Evolutionary conservation across 805 yeast genomes (phyloP).

Genomic region (Metschnikowia cubensis): DNA sequence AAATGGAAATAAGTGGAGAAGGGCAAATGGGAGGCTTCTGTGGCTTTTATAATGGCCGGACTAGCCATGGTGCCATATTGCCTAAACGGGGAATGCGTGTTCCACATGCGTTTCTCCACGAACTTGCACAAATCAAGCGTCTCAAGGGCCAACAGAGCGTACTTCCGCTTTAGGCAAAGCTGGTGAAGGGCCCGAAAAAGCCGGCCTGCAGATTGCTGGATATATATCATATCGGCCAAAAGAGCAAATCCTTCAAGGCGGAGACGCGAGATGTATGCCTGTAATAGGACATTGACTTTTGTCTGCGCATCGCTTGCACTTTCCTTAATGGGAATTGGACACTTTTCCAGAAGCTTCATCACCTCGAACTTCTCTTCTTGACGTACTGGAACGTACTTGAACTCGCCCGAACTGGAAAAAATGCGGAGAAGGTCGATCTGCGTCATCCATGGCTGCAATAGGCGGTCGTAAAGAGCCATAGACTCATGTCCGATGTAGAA

Average conservation of each 20-base stretch:
- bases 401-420: conserved; percentile 81
- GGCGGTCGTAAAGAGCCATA: conserved; percentile 59
- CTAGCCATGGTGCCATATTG: conserved; percentile 74
- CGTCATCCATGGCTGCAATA: conserved; percentile 59
- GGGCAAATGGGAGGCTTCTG: conserved; percentile 79
- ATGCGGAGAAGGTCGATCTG: conserved; percentile 73
- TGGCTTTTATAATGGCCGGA: conserved; percentile 58
- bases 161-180: conserved; percentile 61
- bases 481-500: conserved; percentile 78
- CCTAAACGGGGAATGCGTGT: conserved; percentile 77
- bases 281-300: conserved; percentile 75
- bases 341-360: conserved; percentile 58
- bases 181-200: conserved; percentile 82
- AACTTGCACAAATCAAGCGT: conserved; percentile 68
- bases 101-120: conserved; percentile 82
- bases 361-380: conserved; percentile 82
- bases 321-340: conserved; percentile 87
- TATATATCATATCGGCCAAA: conserved; percentile 87
- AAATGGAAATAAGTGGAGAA: conserved; percentile 75
- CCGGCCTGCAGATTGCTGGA: conserved; percentile 91
- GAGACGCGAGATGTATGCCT: conserved; percentile 78
- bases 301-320: conserved; percentile 64
- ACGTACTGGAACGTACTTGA: conserved; percentile 76
- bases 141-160: conserved; percentile 61
- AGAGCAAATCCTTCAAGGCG: conserved; percentile 83